Evolutionary conservation across 495 filamentous ascomycete genomes (phyloP).

Genomic region (Penicillium riverlandense): DNA sequence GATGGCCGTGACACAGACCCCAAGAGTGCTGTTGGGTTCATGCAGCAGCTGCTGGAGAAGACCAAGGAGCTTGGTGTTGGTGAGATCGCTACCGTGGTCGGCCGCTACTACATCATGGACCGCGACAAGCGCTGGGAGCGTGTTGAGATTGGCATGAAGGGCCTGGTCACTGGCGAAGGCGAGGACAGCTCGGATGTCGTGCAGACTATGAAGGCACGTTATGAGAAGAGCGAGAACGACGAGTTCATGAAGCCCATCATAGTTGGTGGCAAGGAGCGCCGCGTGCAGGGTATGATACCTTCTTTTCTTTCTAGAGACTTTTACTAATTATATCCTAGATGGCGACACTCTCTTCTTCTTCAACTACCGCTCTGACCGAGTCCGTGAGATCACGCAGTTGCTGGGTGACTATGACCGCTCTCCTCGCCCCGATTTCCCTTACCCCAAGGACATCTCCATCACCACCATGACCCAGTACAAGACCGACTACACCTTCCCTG

Average conservation of each 20-base stretch:
- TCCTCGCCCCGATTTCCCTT: conserved; percentile 83
- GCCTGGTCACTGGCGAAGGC: conserved; percentile 77
- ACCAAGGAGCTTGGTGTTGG: conserved; percentile 79
- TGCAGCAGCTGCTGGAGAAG: conserved; percentile 73
- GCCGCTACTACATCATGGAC: conserved; percentile 98
- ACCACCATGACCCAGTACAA: conserved; percentile 99
- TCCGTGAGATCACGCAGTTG: conserved; percentile 92
- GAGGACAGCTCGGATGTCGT: conserved; percentile 78
- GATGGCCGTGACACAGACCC: conserved; percentile 97
- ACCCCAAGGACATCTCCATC: conserved; percentile 82
- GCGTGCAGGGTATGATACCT: conserved; percentile 63
- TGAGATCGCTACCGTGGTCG: conserved; percentile 87
- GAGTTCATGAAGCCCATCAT: conserved; percentile 99
- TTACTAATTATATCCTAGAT: conserved; percentile 42
- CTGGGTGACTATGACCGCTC: conserved; percentile 87
- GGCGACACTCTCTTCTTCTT: conserved; percentile 97
- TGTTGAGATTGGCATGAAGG: conserved; percentile 82
- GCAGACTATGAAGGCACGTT: conserved; percentile 78
- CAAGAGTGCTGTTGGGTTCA: conserved; percentile 78
- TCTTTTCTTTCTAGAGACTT: background rate
- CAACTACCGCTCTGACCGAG: conserved; percentile 99
- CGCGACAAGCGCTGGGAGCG: conserved; percentile 99
- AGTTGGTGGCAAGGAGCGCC: conserved; percentile 72
- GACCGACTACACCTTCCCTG: conserved; percentile 82
- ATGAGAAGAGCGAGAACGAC: conserved; percentile 81